Base-by-base conservation (phyloP, 257 asterid genomes). In the Coffea canephora region DNA sequence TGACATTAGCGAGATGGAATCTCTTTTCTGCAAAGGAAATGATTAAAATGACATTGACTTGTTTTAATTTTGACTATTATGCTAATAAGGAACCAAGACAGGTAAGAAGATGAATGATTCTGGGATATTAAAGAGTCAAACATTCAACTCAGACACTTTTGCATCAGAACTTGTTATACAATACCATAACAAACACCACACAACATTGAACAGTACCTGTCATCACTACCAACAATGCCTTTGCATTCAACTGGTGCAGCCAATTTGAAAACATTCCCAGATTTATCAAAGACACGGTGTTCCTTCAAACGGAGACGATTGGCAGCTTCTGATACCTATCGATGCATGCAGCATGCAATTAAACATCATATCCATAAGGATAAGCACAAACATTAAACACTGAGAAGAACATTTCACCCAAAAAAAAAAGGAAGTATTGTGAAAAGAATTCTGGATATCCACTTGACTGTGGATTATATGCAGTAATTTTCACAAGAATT, bases 221-320 rank as follows among this genome's bases (percentile, higher is more conserved):
- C 98, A 85, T 94, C 99, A 41, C 99, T 96, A 74, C 99, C 99
- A 81, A 96, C 96, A 86, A 94, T 96, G 83, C 98, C 99, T 88
- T 96, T 96, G 92, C 96, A 92, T 89, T 94, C 98, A 80, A 94
- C 98, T 65, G 99, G 98, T 75, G 98, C 99, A 80, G 97, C 98
- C 81, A 96, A 86, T 84, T 89, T 92, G 84, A 90, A 87, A 77
- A 81, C 86, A 85, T 92, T 92, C 75, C 95, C 97, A 84, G 96
- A 89, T 82, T 90, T 97, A 82, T 96, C 99, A 50, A 88, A 91
- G 80, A 96, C 97, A 55, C 86, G 48, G 78, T 96, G 97, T 84
- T 94, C 97, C 90, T 96, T 92, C 89, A 96, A 89, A 86, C 90
- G 97, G 76, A 96, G 95, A 83, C 87, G 93, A 75, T 92, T 96